These are phyloP conservation scores for Salix arbutifolia DNA, from an alignment of 345 rosid species.

Conservation along the genomic window DNA sequence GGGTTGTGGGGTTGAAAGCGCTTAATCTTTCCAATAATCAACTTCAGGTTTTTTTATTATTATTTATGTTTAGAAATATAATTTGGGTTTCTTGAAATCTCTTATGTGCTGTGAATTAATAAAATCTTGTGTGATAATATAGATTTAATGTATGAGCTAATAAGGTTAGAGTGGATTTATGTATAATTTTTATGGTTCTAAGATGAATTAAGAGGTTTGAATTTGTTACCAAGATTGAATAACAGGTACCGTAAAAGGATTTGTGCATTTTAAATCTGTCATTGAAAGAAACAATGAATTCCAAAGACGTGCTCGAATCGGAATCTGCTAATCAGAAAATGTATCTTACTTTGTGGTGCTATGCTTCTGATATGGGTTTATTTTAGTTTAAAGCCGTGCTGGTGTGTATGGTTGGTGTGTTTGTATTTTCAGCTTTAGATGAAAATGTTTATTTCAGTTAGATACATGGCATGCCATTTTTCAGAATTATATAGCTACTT, in stretches of 20 bases:
- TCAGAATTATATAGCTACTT: neutral
- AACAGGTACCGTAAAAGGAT: neutral
- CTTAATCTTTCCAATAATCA: constrained; percentile 70
- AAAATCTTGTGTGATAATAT: neutral
- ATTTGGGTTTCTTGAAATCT: neutral
- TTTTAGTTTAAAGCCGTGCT: too few species aligned
- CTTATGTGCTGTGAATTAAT: neutral
- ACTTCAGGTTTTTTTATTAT: constrained; percentile 49
- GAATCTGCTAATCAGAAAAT: neutral
- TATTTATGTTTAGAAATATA: neutral
- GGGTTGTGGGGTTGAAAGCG: constrained; percentile 51
- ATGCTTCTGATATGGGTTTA: neutral
- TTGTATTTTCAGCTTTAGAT: neutral
- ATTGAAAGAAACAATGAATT: neutral
- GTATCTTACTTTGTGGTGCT: neutral
- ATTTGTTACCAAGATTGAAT: neutral
- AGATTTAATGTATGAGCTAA: neutral
- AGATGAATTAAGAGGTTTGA: neutral
- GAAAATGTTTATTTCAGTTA: neutral
- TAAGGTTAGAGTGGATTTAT: neutral
- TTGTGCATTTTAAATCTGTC: neutral
- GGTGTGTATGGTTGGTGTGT: too few species aligned
- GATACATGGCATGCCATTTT: neutral
- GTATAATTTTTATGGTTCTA: neutral
- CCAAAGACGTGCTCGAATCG: neutral